These are phyloP conservation scores for Mediolabrus comicus DNA, from an alignment of 108 stramenopile genomes.

Conservation along the genomic window DNA sequence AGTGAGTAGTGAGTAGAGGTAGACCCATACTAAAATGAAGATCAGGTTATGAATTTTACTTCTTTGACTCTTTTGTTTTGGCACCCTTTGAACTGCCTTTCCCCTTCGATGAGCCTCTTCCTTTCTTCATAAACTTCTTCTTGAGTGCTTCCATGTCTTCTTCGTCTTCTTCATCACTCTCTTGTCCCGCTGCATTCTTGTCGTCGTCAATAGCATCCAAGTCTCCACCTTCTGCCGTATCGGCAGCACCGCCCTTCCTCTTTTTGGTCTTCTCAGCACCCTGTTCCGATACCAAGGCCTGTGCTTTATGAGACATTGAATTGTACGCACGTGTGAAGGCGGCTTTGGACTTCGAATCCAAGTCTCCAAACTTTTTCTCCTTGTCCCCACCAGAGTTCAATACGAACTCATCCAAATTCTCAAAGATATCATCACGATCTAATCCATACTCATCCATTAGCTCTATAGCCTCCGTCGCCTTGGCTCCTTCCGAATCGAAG, in stretches of 20 bases:
- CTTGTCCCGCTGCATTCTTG: conserved; percentile 38
- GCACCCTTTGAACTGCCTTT: too few relatives aligned
- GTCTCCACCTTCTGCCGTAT: conserved; percentile 31
- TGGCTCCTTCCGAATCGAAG: conserved; percentile 46
- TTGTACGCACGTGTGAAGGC: conserved; percentile 90
- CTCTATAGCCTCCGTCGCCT: conserved; percentile 63
- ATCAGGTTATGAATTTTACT: neutral
- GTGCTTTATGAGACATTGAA: conserved; percentile 65
- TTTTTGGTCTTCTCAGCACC: conserved; percentile 43
- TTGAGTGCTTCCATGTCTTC: conserved; percentile 26
- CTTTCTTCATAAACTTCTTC: conserved; percentile 29
- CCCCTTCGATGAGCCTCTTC: conserved; percentile 21
- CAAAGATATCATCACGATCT: conserved; percentile 91
- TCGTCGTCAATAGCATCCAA: conserved; percentile 54
- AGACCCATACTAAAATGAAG: neutral
- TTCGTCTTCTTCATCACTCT: conserved; percentile 48
- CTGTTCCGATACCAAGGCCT: conserved; percentile 83
- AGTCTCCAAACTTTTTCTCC: conserved; percentile 53
- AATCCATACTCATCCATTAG: conserved; percentile 95
- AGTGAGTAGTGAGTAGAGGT: neutral
- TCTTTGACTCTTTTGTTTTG: neutral
- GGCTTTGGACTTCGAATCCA: conserved; percentile 85
- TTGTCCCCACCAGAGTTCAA: conserved; percentile 47
- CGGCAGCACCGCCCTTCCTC: conserved; percentile 30
- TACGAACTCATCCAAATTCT: conserved; percentile 82